phyloP scores from a whole-genome alignment of 2,329 filamentous ascomycete species.

The Lachnellula hyalina region DNA sequence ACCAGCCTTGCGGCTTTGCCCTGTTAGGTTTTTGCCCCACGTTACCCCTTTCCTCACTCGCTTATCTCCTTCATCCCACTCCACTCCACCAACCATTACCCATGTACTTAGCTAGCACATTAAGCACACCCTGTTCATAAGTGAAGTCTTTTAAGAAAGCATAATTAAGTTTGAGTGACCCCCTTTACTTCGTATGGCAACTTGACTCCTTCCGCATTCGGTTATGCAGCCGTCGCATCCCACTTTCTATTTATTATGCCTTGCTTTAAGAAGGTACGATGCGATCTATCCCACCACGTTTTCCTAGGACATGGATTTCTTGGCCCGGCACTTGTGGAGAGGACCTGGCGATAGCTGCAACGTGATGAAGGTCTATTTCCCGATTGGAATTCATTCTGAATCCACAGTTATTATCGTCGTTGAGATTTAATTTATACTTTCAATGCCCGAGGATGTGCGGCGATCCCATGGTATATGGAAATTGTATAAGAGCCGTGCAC shows the following conservation, averaged over 20 bases:
- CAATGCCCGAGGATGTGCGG: neutral
- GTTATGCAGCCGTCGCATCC: neutral
- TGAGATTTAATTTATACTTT: neutral
- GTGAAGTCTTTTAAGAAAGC: too few species aligned
- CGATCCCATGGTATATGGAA: neutral
- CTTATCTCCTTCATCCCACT: too few species aligned
- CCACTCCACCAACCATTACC: too few species aligned
- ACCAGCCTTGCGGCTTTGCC: too few species aligned
- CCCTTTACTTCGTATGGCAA: too few species aligned
- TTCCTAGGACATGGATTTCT: neutral
- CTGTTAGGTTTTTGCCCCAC: too few species aligned
- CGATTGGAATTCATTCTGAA: neutral
- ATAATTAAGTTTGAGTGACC: too few species aligned
- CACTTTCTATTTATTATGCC: neutral
- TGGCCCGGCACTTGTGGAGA: neutral
- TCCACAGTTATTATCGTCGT: neutral
- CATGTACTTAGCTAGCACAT: too few species aligned
- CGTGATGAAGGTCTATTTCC: neutral
- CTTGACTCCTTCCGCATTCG: neutral
- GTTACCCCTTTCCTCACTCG: too few species aligned
- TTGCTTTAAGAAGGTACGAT: neutral
- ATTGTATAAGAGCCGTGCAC: neutral
- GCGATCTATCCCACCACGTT: neutral
- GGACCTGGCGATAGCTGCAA: neutral
- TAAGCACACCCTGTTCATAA: too few species aligned